Evolutionary conservation across 148 eudicot genomes (phyloP), one percentile per base, ranked within the genome.

Genomic region (Suaeda aralocaspica): DNA sequence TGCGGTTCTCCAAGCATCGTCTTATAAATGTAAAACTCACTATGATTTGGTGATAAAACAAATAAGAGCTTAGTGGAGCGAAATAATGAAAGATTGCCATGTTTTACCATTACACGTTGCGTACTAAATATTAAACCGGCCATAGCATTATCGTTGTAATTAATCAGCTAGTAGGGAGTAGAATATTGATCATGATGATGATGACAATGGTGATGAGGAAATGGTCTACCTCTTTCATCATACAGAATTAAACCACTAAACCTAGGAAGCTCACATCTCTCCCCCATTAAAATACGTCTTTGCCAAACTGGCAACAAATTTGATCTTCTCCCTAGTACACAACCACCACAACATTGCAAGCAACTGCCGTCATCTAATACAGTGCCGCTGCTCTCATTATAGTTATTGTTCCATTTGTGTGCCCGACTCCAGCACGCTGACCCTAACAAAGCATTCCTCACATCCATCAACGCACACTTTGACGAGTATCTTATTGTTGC

Each of bases 261-360:
- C 71, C 82, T 80, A 0, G 92, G 95, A 8, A 91, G 74, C 86
- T 87, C 86, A 74, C 97, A 91, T 63, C 82, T 91, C 72, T 79
- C 95, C 16, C 97, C 97, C 97, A 89, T 91, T 0, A 91, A 74
- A 52, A 91, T 91, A 9, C 92, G 97, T 84, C 89, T 81, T 57
- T 91, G 95, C 97, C 97, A 91, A 76, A 91, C 92, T 7, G 89
- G 80, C 25, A 80, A 55, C 30, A 49, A 52, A 19, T 52, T 75
- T 30, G 78, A 61, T 2, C 56, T 46, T 31, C 74, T 36, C 52
- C 74, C 50, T 52, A 48, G 33, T 36, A 36, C 41, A 36, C 41
- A 36, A 70, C 79, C 57, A 46, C 64, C 36, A 14, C 34, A 16
- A 61, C 41, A 50, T 39, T 41, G 30, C 44, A 36, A 42, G 44